Conservation (phyloP, 352 stramenopile species). For the Blastocystis sp. region DNA sequence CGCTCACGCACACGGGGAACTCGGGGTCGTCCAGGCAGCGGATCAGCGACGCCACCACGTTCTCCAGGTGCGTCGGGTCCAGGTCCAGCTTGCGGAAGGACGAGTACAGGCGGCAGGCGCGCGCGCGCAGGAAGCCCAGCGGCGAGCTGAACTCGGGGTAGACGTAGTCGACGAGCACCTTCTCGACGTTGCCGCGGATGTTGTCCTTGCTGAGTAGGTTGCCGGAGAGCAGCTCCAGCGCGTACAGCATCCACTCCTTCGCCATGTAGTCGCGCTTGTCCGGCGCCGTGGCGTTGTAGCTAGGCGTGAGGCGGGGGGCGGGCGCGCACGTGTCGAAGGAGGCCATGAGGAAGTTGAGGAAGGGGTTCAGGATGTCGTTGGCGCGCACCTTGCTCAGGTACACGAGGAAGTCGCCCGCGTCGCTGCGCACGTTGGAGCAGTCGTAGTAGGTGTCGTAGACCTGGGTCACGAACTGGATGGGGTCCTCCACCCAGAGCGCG, state of each 20-base stretch:
- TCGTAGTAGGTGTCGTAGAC: slow-evolving; percentile 58
- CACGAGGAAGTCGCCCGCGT: slow-evolving; percentile 38
- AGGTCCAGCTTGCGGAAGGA: slow-evolving; percentile 40
- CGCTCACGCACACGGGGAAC: slow-evolving; percentile 57
- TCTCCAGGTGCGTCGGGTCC: not conserved
- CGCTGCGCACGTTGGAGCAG: slow-evolving; percentile 38
- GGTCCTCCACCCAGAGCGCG: slow-evolving; percentile 46
- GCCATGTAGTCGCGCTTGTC: slow-evolving; percentile 52
- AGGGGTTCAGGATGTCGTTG: slow-evolving; percentile 57
- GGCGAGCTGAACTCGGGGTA: slow-evolving; percentile 50
- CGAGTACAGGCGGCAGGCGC: slow-evolving; percentile 56
- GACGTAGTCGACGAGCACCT: slow-evolving; percentile 54
- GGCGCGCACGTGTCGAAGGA: slow-evolving; percentile 3
- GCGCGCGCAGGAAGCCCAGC: slow-evolving; percentile 38
- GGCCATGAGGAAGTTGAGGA: slow-evolving; percentile 47
- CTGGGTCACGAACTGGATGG: slow-evolving; percentile 56
- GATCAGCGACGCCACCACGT: slow-evolving; percentile 6
- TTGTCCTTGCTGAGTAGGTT: slow-evolving; percentile 56
- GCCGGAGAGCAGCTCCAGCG: slow-evolving; percentile 28
- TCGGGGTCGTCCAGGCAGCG: slow-evolving; percentile 39
- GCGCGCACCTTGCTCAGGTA: slow-evolving; percentile 62
- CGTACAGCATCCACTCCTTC: slow-evolving; percentile 62
- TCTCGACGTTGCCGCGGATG: slow-evolving; percentile 11
- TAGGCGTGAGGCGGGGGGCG: not conserved
- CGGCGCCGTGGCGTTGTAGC: slow-evolving; percentile 18